phyloP scores from a whole-genome alignment of 495 filamentous ascomycete genomes.

The Penicillium soppii region DNA sequence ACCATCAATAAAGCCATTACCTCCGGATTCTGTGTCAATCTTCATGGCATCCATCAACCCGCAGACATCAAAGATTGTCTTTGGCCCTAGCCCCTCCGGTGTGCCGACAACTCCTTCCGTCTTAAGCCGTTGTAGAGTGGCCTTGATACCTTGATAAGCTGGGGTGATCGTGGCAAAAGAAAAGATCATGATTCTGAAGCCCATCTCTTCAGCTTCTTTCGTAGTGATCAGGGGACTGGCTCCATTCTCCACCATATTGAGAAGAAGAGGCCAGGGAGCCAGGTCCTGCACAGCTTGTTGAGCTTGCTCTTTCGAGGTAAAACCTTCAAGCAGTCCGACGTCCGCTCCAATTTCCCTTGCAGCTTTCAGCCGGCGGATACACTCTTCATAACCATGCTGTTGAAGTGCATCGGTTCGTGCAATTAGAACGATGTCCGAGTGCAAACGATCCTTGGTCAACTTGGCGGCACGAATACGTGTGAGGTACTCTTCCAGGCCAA shows the following conservation, averaged over 20 bases:
- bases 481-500: conserved; percentile 49
- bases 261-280: conserved; percentile 56
- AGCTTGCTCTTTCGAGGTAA: conserved; percentile 55
- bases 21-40: conserved; percentile 56
- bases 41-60: conserved; percentile 57
- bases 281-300: conserved; percentile 52
- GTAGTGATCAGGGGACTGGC: conserved; percentile 56
- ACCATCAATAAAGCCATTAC: conserved; percentile 43
- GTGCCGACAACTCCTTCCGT: conserved; percentile 48
- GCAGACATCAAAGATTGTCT: conserved; percentile 56
- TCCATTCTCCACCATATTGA: conserved; percentile 66
- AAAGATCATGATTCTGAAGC: conserved; percentile 64
- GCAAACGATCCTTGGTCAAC: conserved; percentile 45
- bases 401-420: conserved; percentile 70
- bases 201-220: conserved; percentile 57
- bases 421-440: conserved; percentile 64
- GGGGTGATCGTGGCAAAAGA: conserved; percentile 51
- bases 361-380: conserved; percentile 52
- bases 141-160: conserved; percentile 52
- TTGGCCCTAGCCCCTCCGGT: conserved; percentile 46
- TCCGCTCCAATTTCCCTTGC: conserved; percentile 61
- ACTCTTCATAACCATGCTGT: conserved; percentile 60
- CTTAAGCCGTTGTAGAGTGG: conserved; percentile 45
- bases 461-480: conserved; percentile 57
- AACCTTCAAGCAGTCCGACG: conserved; percentile 64